Conservation (phyloP, 148 eudicot genomes). For the Linanthus parryae region DNA sequence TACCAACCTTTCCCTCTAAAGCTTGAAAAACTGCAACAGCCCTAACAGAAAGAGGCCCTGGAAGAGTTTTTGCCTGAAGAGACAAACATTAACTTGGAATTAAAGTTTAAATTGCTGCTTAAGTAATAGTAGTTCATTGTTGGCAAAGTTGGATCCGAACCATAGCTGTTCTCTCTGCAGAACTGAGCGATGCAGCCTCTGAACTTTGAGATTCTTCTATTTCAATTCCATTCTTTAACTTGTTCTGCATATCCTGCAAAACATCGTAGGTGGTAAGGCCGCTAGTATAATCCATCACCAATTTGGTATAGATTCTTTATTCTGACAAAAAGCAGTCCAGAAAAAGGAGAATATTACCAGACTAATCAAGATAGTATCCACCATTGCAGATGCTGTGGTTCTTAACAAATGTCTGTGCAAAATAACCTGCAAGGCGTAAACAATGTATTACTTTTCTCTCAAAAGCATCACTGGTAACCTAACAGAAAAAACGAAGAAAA, state of each 20-base stretch:
- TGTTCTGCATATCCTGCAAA: conserved; percentile 67
- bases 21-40: conserved; percentile 65
- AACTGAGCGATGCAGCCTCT: conserved; percentile 44
- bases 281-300: neutral
- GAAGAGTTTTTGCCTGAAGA: conserved; percentile 69
- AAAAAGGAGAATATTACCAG: conserved; percentile 39
- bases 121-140: too few species aligned
- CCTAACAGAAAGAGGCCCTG: conserved; percentile 60
- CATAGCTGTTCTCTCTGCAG: conserved; percentile 68
- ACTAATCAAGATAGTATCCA: conserved; percentile 54
- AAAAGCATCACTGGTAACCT: too few species aligned
- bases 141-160: too few species aligned
- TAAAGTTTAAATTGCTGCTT: too few species aligned
- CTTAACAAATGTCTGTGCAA: conserved; percentile 87
- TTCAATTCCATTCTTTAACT: conserved; percentile 80
- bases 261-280: conserved; percentile 7
- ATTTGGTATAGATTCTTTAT: neutral
- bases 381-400: conserved; percentile 62
- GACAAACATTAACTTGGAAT: conserved; percentile 2
- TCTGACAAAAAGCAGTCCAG: neutral
- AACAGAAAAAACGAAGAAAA: conserved; percentile 6
- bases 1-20: conserved; percentile 82
- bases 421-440: conserved; percentile 60
- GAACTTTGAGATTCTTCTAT: conserved; percentile 59
- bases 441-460: too few species aligned